Conservation (phyloP, 257 asterid species). For the Plectranthus barbatus region DNA sequence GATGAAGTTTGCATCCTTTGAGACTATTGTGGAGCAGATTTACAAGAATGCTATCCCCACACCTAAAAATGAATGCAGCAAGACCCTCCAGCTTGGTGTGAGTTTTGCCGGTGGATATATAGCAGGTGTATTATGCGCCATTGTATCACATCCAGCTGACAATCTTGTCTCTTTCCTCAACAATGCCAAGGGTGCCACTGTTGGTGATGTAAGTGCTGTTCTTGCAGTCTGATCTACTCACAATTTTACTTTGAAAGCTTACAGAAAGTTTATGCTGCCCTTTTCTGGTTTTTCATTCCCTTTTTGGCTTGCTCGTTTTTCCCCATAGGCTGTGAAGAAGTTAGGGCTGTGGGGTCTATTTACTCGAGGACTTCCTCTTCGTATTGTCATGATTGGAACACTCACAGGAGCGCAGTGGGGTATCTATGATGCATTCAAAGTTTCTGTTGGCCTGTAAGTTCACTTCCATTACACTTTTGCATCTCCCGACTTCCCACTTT, state of each 20-base stretch:
- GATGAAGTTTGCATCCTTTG: conserved; percentile 93
- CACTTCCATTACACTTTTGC: background rate
- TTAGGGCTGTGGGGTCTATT: conserved; percentile 68
- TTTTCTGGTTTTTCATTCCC: background rate
- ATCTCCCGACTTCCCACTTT: background rate
- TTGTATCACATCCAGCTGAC: conserved; percentile 88
- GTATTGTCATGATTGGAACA: conserved; percentile 88
- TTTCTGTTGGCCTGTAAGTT: conserved; percentile 82
- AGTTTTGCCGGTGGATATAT: conserved; percentile 86
- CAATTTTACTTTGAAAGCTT: background rate
- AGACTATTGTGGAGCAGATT: conserved; percentile 63
- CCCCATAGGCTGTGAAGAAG: conserved; percentile 59
- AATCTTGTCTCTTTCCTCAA: conserved; percentile 89
- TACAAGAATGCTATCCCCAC: conserved; percentile 72
- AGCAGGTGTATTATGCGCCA: conserved; percentile 81
- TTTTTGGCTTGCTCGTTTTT: background rate
- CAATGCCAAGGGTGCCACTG: conserved; percentile 88
- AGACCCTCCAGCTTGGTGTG: conserved; percentile 72
- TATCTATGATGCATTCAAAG: conserved; percentile 87
- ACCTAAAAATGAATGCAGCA: conserved; percentile 75
- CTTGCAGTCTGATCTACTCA: background rate
- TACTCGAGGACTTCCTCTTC: conserved; percentile 84
- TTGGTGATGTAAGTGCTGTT: conserved; percentile 62
- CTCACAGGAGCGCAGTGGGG: conserved; percentile 98
- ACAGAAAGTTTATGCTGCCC: background rate